phyloP scores from a whole-genome alignment of 192 early-diverging fungal species.

The Gorgonomyces haynaldii region DNA sequence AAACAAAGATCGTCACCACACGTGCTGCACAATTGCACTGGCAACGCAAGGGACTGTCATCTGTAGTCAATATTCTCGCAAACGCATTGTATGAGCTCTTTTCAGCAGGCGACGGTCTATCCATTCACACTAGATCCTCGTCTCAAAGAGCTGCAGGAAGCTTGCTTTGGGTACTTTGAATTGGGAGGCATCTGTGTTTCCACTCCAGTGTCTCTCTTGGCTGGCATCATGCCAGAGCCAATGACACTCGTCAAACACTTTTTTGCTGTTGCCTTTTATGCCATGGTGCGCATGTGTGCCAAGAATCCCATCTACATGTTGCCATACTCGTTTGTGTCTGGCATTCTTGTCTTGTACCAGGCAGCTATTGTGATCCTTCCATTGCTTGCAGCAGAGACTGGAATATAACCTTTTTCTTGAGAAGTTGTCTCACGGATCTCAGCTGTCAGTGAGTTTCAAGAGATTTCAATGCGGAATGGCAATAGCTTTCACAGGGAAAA shows the following conservation, averaged over 20 bases:
- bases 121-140: constrained; percentile 41
- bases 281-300: constrained; percentile 14
- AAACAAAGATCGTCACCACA: constrained; percentile 31
- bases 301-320: constrained; percentile 13
- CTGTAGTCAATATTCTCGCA: constrained; percentile 82
- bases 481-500: no score
- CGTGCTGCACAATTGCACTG: constrained; percentile 62
- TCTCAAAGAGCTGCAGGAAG: constrained; percentile 62
- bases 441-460: no score
- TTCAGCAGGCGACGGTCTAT: constrained; percentile 58
- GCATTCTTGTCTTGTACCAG: constrained; percentile 21
- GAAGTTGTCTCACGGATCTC: no score
- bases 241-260: constrained; percentile 76
- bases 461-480: no score
- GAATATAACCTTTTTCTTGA: not conserved
- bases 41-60: constrained; percentile 58
- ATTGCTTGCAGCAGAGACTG: constrained; percentile 4
- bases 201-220: constrained; percentile 75
- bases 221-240: constrained; percentile 68
- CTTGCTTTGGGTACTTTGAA: constrained; percentile 79
- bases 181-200: constrained; percentile 69
- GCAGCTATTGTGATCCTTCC: constrained; percentile 31
- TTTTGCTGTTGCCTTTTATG: constrained; percentile 71
- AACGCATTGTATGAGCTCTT: constrained; percentile 87
- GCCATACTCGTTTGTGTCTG: constrained; percentile 11